phyloP scores from a whole-genome alignment of 1,284 basidiomycete species.

The Rugiboletus extremiorientalis region DNA sequence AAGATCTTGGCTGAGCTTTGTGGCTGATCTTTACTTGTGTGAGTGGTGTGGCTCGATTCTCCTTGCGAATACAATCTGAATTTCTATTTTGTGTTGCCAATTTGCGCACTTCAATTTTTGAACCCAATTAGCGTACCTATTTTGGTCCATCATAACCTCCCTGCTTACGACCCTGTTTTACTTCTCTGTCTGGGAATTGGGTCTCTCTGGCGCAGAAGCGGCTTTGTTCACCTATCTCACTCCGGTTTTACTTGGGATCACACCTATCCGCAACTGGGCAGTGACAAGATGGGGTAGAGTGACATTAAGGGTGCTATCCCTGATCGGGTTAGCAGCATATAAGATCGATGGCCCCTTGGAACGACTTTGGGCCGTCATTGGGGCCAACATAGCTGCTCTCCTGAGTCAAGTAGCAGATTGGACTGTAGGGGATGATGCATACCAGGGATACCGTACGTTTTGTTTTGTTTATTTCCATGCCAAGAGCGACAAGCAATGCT shows the following conservation, averaged over 20 bases:
- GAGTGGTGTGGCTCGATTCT: constrained; percentile 22
- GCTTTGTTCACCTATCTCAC: constrained; percentile 69
- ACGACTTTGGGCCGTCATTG: constrained; percentile 57
- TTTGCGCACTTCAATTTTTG: not conserved
- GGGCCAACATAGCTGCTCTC: constrained; percentile 53
- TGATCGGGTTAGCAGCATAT: constrained; percentile 65
- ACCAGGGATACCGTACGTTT: constrained; percentile 60
- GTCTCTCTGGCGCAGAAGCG: constrained; percentile 75
- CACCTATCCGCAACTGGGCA: constrained; percentile 45
- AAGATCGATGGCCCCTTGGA: constrained; percentile 52
- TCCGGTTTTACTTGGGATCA: constrained; percentile 57
- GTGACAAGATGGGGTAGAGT: constrained; percentile 49
- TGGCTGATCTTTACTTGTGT: constrained; percentile 58
- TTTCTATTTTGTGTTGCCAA: constrained; percentile 32
- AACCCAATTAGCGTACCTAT: constrained; percentile 68
- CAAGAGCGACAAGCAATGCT: not conserved
- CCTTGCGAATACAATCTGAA: constrained; percentile 39
- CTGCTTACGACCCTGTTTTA: constrained; percentile 88
- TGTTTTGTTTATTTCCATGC: not conserved
- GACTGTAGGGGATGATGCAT: constrained; percentile 46
- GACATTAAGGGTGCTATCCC: constrained; percentile 48
- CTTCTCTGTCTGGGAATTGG: constrained; percentile 89
- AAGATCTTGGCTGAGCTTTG: constrained; percentile 39
- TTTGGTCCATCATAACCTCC: constrained; percentile 87
- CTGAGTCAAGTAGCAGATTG: constrained; percentile 57